Percentiles rank a stretch among this genome's conserved stretches.
Conservation (phyloP, 108 stramenopile species). For the Schizochytrium sp. region DNA sequence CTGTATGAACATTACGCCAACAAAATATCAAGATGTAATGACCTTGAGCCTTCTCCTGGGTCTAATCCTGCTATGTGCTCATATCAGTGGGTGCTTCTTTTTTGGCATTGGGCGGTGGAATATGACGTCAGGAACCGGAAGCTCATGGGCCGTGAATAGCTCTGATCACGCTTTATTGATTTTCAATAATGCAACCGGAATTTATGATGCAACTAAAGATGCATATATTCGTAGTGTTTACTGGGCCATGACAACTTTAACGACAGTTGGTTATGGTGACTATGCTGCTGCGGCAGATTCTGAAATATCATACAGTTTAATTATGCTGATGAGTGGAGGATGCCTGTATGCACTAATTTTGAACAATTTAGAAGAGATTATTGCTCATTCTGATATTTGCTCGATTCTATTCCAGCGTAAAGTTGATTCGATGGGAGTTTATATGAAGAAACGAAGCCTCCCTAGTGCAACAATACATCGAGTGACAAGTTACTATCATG, state of each 20-base stretch:
- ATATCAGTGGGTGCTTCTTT: conserved; percentile 1
- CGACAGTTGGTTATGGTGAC: conserved; percentile 65
- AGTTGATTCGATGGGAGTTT: neutral
- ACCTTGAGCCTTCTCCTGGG: neutral
- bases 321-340: conserved; percentile 32
- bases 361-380: conserved; percentile 45
- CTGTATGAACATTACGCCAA: too few relatives aligned
- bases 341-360: conserved; percentile 41
- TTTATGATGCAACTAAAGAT: neutral
- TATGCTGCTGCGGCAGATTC: neutral
- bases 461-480: neutral
- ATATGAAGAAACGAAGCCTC: neutral
- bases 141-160: conserved; percentile 2
- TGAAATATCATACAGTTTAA: neutral
- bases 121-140: neutral
- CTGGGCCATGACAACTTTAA: conserved; percentile 61
- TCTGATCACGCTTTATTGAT: neutral
- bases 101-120: conserved; percentile 49
- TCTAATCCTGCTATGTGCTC: conserved; percentile 26
- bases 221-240: conserved; percentile 43
- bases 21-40: neutral
- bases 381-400: conserved; percentile 54
- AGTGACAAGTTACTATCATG: conserved; percentile 3
- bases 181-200: neutral
- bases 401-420: conserved; percentile 61